Percentiles rank a stretch among this genome's conserved stretches.
phyloP scores from a whole-genome alignment of 2,329 filamentous ascomycete species.

The Coniochaeta ligniaria region DNA sequence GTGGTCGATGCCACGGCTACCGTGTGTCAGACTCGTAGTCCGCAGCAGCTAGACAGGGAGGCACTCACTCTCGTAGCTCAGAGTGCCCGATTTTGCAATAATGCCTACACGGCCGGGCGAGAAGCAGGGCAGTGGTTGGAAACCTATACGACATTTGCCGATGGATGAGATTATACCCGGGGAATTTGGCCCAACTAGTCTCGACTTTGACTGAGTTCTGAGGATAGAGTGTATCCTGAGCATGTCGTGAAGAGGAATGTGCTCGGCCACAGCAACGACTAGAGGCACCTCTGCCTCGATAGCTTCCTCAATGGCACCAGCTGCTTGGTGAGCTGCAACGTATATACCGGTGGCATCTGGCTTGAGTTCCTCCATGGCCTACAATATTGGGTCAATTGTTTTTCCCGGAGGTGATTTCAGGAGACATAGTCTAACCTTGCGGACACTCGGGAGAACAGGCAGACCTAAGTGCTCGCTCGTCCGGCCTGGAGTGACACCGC shows the following conservation, averaged over 20 bases:
- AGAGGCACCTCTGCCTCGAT: constrained; percentile 73
- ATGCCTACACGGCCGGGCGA: constrained; percentile 66
- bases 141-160: constrained; percentile 57
- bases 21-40: neutral
- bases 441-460: constrained; percentile 63
- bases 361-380: constrained; percentile 63
- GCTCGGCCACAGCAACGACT: constrained; percentile 72
- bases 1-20: constrained; percentile 64
- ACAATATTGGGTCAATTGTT: neutral
- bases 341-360: constrained; percentile 76
- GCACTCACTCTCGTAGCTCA: constrained; percentile 59
- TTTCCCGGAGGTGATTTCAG: too few species aligned
- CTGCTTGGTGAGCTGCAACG: constrained; percentile 67
- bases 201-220: constrained; percentile 61
- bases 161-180: constrained; percentile 73
- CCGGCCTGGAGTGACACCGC: constrained; percentile 66
- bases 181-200: constrained; percentile 74
- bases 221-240: constrained; percentile 63
- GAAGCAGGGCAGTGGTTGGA: constrained; percentile 71
- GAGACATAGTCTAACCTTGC: constrained; percentile 33
- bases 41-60: neutral
- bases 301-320: constrained; percentile 69
- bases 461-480: constrained; percentile 66
- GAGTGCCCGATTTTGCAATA: constrained; percentile 71
- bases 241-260: constrained; percentile 73